Base-by-base conservation (phyloP, 179 eudicot species). In the Beta macrorhiza region DNA sequence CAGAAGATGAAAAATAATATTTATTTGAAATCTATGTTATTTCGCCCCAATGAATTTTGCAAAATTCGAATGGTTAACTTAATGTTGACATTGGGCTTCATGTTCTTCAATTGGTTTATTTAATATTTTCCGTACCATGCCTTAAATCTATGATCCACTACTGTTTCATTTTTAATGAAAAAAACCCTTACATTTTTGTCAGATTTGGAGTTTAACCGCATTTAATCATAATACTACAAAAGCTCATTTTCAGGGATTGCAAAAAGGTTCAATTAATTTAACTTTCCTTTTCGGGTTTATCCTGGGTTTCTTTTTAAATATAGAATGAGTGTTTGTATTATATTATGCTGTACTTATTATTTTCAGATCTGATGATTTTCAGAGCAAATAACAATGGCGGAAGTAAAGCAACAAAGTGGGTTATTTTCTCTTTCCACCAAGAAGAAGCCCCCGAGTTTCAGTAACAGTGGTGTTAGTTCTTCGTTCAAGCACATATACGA, bases 401-500 rank as follows among this genome's bases (percentile, higher is more conserved):
- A 85, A 79, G 83, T 82, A 56, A 78, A 71, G 65, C 63, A 76
- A 82, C 64, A 37, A 56, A 63, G 76, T 51, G 84, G 84, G 76
- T 67, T 79, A 75, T 75, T 75, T 72, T 65, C 86, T 77, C 63
- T 65, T 11, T 63, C 86, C 11, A 63, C 80, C 32, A 75, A 75
- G 37, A 85, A 82, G 72, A 82, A 79, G 53, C 81, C 75, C 13
- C 81, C 85, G 8, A 82, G 67, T 61, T 85, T 85, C 75, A 79
- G 76, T 75, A 83, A 63, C 85, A 55, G 62, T 67, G 84, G 84
- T 52, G 67, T 76, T 20, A 69, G 82, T 20, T 79, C 87, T n/a
- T 79, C 85, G 7, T 84, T 86, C 16, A 91, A 84, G 84, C 89
- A 82, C 86, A 73, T 87, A 0, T 92, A 94, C 89, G 95, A 89